Conservation (phyloP, 2,329 filamentous ascomycete species). For the Hypoxylon sp. region DNA sequence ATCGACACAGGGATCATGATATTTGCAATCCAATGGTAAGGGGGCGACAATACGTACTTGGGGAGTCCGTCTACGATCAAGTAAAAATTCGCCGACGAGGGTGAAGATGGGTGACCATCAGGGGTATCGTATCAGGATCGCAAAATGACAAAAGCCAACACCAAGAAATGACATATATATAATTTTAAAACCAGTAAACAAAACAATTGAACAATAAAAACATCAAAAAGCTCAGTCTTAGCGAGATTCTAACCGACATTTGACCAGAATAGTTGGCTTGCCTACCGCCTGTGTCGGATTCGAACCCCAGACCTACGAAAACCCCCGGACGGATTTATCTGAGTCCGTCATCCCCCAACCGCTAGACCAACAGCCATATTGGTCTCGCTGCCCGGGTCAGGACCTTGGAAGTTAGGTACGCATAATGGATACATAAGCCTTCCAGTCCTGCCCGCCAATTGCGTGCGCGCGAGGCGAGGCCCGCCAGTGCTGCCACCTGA, state of each 20-base stretch:
- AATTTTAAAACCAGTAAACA: too few relatives aligned
- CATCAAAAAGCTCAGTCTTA: background rate
- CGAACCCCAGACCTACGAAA: slow-evolving; percentile 3
- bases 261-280: background rate
- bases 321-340: slow-evolving; percentile 1
- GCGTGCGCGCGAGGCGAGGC: background rate
- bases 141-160: background rate
- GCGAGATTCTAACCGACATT: background rate
- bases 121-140: background rate
- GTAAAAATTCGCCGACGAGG: background rate
- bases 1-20: background rate
- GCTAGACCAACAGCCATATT: background rate
- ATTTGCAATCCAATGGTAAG: background rate
- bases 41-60: background rate
- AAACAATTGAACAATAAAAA: background rate
- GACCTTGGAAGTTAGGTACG: background rate
- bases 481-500: background rate
- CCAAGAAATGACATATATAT: background rate
- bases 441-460: background rate
- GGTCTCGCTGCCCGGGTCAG: background rate
- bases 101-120: background rate
- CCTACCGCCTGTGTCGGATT: background rate
- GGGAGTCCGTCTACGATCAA: too few relatives aligned
- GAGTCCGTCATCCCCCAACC: background rate
- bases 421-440: background rate